phyloP scores from a whole-genome alignment of 257 asterid genomes.

The Capsicum chinense region DNA sequence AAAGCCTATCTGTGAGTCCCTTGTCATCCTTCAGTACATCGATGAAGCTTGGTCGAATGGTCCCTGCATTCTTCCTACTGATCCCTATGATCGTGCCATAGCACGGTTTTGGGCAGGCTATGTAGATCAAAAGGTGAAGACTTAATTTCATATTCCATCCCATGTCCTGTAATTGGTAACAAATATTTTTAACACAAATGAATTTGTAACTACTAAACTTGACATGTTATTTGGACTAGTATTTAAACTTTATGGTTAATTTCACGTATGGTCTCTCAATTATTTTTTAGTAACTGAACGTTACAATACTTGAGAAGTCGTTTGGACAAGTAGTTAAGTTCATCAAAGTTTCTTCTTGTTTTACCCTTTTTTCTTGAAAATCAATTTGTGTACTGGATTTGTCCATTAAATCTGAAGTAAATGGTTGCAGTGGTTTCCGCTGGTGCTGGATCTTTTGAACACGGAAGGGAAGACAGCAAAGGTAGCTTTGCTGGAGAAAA shows the following conservation, averaged over 20 bases:
- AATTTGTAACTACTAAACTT: background rate
- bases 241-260: background rate
- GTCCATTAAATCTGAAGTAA: background rate
- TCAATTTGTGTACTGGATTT: background rate
- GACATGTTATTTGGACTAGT: background rate
- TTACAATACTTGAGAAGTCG: background rate
- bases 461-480: conserved; percentile 39
- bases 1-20: conserved; percentile 42
- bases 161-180: background rate
- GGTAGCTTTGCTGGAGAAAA: conserved; percentile 30
- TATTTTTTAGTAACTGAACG: background rate
- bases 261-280: background rate
- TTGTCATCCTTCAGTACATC: conserved; percentile 42
- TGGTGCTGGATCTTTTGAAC: conserved; percentile 13
- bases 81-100: conserved; percentile 44
- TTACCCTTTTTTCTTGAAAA: background rate
- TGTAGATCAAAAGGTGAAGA: conserved; percentile 41
- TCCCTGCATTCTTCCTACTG: conserved; percentile 41
- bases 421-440: conserved; percentile 45
- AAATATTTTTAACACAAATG: background rate
- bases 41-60: conserved; percentile 45
- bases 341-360: conserved; percentile 6
- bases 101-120: conserved; percentile 49
- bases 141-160: background rate
- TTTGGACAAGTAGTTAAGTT: conserved; percentile 17